phyloP scores from a whole-genome alignment of 345 rosid species.

The Euphorbia peplus region DNA sequence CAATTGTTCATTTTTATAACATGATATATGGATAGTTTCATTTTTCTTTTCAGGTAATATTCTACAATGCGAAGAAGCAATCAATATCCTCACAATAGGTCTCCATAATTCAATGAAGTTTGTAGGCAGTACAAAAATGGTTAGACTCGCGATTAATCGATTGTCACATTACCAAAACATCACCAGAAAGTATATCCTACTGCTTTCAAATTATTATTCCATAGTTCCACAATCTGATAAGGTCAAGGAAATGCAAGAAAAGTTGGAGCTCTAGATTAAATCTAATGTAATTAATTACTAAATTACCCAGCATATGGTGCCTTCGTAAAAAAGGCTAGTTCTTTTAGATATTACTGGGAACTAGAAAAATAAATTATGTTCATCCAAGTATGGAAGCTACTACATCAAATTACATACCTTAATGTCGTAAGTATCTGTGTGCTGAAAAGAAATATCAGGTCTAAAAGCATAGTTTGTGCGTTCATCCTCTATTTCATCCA shows the following conservation, averaged over 20 bases:
- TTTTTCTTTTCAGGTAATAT: neutral
- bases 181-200: neutral
- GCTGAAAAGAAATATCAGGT: conserved; percentile 34
- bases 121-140: neutral
- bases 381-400: neutral
- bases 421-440: conserved; percentile 25
- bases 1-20: neutral
- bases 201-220: neutral
- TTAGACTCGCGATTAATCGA: neutral
- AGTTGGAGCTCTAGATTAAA: neutral
- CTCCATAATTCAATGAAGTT: neutral
- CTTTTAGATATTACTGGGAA: neutral
- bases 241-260: neutral
- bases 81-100: no score
- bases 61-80: neutral
- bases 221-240: neutral
- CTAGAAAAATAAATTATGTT: neutral
- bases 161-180: neutral
- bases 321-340: neutral
- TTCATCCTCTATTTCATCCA: conserved; percentile 26
- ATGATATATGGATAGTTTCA: no score
- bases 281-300: neutral
- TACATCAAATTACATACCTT: conserved; percentile 31
- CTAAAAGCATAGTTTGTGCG: conserved; percentile 40
- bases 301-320: neutral